Base-by-base conservation (phyloP, 2,329 filamentous ascomycete genomes). In the Fusarium sarcochroum region DNA sequence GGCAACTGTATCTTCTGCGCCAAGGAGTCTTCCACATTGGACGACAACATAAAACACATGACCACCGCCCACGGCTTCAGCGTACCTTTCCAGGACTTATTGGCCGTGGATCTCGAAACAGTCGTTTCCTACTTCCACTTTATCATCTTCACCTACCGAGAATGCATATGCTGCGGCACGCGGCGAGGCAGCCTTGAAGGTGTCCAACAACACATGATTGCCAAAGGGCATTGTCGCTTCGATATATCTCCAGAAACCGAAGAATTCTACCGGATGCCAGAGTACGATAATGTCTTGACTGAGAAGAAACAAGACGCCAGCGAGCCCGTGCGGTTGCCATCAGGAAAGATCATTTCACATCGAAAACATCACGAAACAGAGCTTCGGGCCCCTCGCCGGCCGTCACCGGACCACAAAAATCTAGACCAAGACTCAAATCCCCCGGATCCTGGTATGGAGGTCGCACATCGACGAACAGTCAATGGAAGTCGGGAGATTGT, bases 81-180 rank as follows among this genome's bases (percentile, higher is more conserved):
- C 40, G 68, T 87, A 11, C 81, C 81, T 5, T 72, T 80, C 34
- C 76, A 68, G 46, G 71, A 81, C 1, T 71, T 78, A 10, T 74
- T 88, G 2, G 68, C 77, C 0, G 81, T 86, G 6, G 82, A 86
- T 40, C 62, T 82, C 2, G 81, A 82, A 42, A 82, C 82, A 0
- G 72, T 88, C 2, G 73, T 87, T 14, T 69, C 75, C 21, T 86
- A 87, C 51, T 72, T 87, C 1, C 80, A 83, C 56, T 77, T 85
- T 6, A 75, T 87, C 48, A 81, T 87, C 21, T 81, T 78, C n/a
- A 79, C 75, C 1, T 86, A 85, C 58, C 76, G 77, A 32, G 84
- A 87, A 70, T 88, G 86, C 61, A 78, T 88, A 27, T 79, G 79
- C 18, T 88, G 86, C 68, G 81, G 82, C 1, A 82, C 78, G 6